Percentiles rank a stretch among this genome's conserved stretches.
phyloP scores from a whole-genome alignment of 257 asterid species.

The Lantana camara region DNA sequence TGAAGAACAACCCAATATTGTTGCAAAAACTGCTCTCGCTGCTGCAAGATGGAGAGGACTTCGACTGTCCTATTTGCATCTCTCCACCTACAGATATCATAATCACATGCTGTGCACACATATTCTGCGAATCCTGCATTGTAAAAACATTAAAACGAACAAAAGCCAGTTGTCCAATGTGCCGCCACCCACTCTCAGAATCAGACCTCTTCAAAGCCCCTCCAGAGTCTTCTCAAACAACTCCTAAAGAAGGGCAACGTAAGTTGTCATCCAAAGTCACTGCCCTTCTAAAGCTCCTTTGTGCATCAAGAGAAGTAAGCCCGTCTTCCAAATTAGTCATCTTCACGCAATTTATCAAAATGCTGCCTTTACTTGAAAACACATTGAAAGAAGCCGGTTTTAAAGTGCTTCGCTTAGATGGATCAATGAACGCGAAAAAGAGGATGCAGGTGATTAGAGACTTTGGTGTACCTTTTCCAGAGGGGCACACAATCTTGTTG shows the following conservation, averaged over 20 bases:
- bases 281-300: constrained; percentile 62
- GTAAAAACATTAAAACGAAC: constrained; percentile 59
- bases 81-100: constrained; percentile 60
- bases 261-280: constrained; percentile 67
- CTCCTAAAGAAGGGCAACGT: constrained; percentile 25
- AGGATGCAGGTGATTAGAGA: constrained; percentile 65
- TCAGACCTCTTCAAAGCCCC: constrained; percentile 67
- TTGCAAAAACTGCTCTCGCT: constrained; percentile 55
- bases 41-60: constrained; percentile 73
- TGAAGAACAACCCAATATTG: constrained; percentile 61
- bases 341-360: constrained; percentile 79
- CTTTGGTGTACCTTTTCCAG: constrained; percentile 54
- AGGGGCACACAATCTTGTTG: constrained; percentile 76
- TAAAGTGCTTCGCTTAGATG: constrained; percentile 68
- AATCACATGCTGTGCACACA: constrained; percentile 71
- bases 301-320: constrained; percentile 44
- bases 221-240: constrained; percentile 34
- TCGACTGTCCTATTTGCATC: constrained; percentile 76
- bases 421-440: constrained; percentile 66
- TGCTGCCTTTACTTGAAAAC: constrained; percentile 72
- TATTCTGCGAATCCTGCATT: constrained; percentile 75
- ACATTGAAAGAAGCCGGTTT: constrained; percentile 75
- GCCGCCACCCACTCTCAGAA: constrained; percentile 70
- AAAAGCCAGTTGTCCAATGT: constrained; percentile 76
- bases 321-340: constrained; percentile 66